Percentiles rank a stretch among this genome's conserved stretches.
These are phyloP conservation scores for Aureobasidium sp. DNA, from an alignment of 2,329 filamentous ascomycete species.

Conservation along the genomic window DNA sequence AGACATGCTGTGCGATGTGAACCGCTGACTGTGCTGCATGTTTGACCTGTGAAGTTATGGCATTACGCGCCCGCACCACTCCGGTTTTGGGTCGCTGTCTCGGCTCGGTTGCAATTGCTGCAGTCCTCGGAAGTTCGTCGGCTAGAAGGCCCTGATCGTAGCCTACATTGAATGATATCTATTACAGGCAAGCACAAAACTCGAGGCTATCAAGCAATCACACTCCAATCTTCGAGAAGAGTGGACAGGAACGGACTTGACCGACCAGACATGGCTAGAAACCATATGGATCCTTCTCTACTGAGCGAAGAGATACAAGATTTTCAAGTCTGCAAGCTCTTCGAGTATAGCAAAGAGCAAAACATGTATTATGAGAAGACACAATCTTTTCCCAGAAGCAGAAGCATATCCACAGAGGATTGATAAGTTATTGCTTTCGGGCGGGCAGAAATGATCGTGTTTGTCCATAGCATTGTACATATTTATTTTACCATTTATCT, in stretches of 20 bases:
- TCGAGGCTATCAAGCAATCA: background rate
- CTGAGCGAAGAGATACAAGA: background rate
- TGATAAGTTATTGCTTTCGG: no score
- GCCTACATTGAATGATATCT: background rate
- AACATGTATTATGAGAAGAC: no score
- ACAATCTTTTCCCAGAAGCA: no score
- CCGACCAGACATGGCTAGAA: background rate
- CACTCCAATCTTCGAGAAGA: background rate
- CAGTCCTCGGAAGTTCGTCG: background rate
- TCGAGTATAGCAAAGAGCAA: no score
- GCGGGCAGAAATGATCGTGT: no score
- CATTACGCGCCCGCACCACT: slow-evolving; percentile 6
- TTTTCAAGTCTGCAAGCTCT: no score
- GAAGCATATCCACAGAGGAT: no score
- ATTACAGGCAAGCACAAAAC: background rate
- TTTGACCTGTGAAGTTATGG: slow-evolving; percentile 8
- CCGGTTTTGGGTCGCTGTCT: background rate
- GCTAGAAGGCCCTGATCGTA: background rate
- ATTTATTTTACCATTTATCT: no score
- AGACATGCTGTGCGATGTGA: slow-evolving; percentile 12
- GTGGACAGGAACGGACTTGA: background rate
- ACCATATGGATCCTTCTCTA: background rate
- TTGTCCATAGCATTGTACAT: no score
- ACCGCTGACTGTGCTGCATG: slow-evolving; percentile 1
- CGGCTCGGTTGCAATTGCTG: background rate